Base-by-base conservation (phyloP, 257 asterid species). In the Nicotiana benthamiana region DNA sequence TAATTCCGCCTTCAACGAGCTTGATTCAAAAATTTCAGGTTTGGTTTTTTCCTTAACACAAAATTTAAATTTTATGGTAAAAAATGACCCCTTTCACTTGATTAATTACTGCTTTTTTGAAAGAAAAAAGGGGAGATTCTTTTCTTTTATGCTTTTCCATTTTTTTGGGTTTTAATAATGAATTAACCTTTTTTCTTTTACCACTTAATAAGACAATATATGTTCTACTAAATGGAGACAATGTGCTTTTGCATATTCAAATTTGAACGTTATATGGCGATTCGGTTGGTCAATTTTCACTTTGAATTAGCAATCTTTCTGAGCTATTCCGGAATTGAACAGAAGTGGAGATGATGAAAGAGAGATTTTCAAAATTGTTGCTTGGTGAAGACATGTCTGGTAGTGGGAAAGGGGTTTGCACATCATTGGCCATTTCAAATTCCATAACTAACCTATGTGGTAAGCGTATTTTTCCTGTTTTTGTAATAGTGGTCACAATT, bases 321-420 rank as follows among this genome's bases (percentile, higher is more conserved):
- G 43, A 51, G 24, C 22, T 54, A 30, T 12, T 83, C 75, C 75
- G 70, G 26, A 27, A 66, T 74, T 85, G 64, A 60, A 43, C 70
- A 94, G 98, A 92, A 85, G 51, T 87, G 78, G 97, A 94, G 88
- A 92, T 91, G 98, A 92, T 94, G 95, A 92, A 90, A 80, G 98
- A 92, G 83, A 84, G 90, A 59, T 92, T 91, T 54, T 92, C 92
- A 34, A 94, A 94, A 77, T 84, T 94, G 79, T 86, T 94, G 84
- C 97, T 94, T 4, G 97, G 98, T 30, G 98, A 94, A 87, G 98
- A 94, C 79, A 94, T 94, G 98, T 94, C 98, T 74, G 98, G 98
- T 26, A 86, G 91, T 79, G 97, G 98, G 57, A 91, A 93, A 83
- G 98, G 98, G 66, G 98, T 91, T 34, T 91, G 92, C 83, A 87